Percentiles rank a stretch among this genome's conserved stretches.
Evolutionary conservation across 2,329 filamentous ascomycete species (phyloP).

Genomic region (Reticulascus tulasneorum): DNA sequence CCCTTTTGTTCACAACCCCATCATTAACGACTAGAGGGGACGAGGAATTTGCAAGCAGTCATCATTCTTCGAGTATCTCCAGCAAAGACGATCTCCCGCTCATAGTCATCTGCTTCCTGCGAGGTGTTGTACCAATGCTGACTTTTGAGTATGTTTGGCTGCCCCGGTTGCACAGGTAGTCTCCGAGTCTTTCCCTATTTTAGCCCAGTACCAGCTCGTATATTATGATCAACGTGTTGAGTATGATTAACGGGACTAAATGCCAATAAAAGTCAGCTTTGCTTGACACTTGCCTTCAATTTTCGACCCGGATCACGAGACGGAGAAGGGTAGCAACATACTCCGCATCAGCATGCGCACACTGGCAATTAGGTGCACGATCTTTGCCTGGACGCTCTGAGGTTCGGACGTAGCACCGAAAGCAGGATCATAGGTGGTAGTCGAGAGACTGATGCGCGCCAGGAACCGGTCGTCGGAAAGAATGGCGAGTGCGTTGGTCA

Average conservation of each 20-base stretch:
- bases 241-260: constrained; percentile 78
- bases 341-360: constrained; percentile 90
- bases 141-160: too few relatives aligned
- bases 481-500: constrained; percentile 90
- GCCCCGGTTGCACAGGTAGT: too few relatives aligned
- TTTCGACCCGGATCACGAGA: background rate
- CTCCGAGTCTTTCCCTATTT: constrained; percentile 20
- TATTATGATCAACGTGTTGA: constrained; percentile 78
- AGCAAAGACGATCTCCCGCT: too few relatives aligned
- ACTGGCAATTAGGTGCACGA: constrained; percentile 85
- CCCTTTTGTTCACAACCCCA: too few relatives aligned
- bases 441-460: constrained; percentile 77
- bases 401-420: constrained; percentile 72
- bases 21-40: too few relatives aligned
- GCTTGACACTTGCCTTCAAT: background rate
- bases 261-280: background rate
- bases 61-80: too few relatives aligned
- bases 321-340: constrained; percentile 28
- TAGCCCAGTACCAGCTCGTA: constrained; percentile 77
- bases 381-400: constrained; percentile 79
- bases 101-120: too few relatives aligned
- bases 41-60: too few relatives aligned
- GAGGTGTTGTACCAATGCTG: too few relatives aligned
- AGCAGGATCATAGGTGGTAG: constrained; percentile 64
- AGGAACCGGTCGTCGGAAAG: constrained; percentile 95